These are phyloP conservation scores for Lactuca saligna DNA, from an alignment of 129 eudicot species.

Conservation along the genomic window DNA sequence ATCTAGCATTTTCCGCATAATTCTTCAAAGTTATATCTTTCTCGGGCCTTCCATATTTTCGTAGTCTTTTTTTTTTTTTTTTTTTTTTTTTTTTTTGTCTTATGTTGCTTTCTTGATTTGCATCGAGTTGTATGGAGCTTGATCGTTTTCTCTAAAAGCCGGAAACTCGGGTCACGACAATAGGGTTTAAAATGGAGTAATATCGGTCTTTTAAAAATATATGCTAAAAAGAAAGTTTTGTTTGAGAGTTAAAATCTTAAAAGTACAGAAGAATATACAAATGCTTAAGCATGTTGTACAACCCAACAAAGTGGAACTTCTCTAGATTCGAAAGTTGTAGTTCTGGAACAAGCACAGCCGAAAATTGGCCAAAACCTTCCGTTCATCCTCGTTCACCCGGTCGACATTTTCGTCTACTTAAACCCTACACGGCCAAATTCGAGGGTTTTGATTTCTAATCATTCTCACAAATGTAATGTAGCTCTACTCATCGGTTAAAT, in stretches of 20 bases:
- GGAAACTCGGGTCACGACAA: no score
- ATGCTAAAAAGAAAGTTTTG: background rate
- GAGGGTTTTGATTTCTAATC: constrained; percentile 21
- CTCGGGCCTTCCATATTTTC: no score
- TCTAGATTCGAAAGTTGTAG: background rate
- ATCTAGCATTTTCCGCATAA: no score
- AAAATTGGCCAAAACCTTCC: background rate
- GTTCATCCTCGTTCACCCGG: background rate
- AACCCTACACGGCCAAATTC: constrained; percentile 19
- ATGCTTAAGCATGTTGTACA: background rate
- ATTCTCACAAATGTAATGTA: constrained; percentile 6
- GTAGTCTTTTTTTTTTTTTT: no score
- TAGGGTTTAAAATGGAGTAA: no score
- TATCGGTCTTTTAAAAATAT: no score
- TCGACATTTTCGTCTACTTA: background rate
- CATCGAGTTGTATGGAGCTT: no score
- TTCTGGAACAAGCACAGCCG: background rate
- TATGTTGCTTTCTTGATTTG: no score
- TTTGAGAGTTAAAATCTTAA: background rate
- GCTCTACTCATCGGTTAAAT: background rate
- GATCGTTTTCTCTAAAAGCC: no score
- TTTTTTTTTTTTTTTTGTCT: no score
- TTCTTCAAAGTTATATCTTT: no score
- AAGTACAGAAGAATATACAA: background rate
- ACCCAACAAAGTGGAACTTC: background rate